Conservation (phyloP, 1,284 basidiomycete species). For the Trichosporon sp. region DNA sequence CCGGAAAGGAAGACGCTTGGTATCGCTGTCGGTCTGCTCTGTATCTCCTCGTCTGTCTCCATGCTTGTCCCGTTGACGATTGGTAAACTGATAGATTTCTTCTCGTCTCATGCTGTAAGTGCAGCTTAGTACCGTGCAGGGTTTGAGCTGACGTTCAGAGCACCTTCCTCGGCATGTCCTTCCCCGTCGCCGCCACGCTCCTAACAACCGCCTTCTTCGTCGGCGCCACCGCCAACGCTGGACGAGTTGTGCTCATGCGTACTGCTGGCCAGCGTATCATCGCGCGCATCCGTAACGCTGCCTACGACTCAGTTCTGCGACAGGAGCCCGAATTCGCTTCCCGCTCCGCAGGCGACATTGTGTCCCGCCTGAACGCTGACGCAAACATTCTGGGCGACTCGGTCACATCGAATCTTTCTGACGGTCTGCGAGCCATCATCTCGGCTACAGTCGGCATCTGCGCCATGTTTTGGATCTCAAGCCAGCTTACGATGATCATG, state of each 20-base stretch:
- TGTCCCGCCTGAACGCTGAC: constrained; percentile 86
- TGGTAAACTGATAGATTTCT: constrained; percentile 87
- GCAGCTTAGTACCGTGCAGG: background rate
- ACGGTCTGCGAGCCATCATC: constrained; percentile 75
- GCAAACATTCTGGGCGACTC: constrained; percentile 93
- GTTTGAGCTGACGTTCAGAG: constrained; percentile 51
- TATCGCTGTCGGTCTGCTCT: constrained; percentile 60
- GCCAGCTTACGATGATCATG: constrained; percentile 86
- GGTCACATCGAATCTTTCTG: constrained; percentile 84
- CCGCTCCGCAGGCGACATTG: constrained; percentile 85
- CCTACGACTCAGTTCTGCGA: constrained; percentile 70
- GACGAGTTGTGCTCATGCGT: constrained; percentile 67
- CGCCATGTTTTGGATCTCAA: constrained; percentile 94
- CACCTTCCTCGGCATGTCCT: constrained; percentile 68
- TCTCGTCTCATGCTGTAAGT: constrained; percentile 66
- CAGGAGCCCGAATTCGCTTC: constrained; percentile 94
- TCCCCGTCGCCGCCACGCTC: constrained; percentile 70
- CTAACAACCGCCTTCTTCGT: constrained; percentile 76
- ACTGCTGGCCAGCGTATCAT: constrained; percentile 87
- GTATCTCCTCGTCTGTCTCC: constrained; percentile 58
- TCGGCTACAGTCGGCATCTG: constrained; percentile 85
- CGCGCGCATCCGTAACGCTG: constrained; percentile 73
- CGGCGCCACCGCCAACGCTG: constrained; percentile 80
- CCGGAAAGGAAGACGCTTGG: constrained; percentile 69
- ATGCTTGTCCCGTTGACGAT: constrained; percentile 87